A percentile compares a stretch with the other conserved stretches of the same genome.
phyloP scores from a whole-genome alignment of 2,329 filamentous ascomycete species.

The Sphaerulina vaccinii region DNA sequence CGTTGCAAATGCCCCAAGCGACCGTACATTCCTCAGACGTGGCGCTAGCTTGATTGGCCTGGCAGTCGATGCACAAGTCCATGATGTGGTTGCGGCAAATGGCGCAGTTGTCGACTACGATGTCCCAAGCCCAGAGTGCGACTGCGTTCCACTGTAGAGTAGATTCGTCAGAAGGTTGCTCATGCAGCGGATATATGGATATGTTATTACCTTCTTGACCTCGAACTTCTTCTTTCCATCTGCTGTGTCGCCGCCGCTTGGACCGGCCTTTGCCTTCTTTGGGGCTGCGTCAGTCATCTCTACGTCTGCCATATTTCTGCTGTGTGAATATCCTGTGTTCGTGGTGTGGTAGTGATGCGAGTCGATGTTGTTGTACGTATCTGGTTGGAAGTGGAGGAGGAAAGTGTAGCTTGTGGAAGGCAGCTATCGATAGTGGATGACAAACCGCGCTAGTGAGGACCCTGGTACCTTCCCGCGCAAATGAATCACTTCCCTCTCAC shows the following conservation, averaged over 20 bases:
- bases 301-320: constrained; percentile 76
- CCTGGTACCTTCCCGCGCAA: too few species aligned
- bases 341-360: neutral
- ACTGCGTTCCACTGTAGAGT: constrained; percentile 87
- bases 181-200: neutral
- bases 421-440: too few species aligned
- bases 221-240: constrained; percentile 94
- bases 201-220: constrained; percentile 80
- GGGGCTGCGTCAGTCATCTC: constrained; percentile 84
- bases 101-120: constrained; percentile 98
- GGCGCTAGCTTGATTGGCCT: constrained; percentile 95
- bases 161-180: neutral
- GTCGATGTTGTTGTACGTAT: neutral
- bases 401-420: neutral
- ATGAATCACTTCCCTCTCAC: too few species aligned
- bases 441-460: too few species aligned
- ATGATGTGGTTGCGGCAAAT: constrained; percentile 99
- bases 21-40: constrained; percentile 98
- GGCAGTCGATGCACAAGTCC: constrained; percentile 98
- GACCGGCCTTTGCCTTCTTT: constrained; percentile 56
- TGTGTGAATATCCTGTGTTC: neutral
- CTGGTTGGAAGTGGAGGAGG: neutral
- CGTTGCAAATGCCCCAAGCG: constrained; percentile 98
- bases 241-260: constrained; percentile 47
- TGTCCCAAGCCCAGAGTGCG: constrained; percentile 98